Conservation (phyloP, 164 flowering plant genomes). For the Protea cynaroides region DNA sequence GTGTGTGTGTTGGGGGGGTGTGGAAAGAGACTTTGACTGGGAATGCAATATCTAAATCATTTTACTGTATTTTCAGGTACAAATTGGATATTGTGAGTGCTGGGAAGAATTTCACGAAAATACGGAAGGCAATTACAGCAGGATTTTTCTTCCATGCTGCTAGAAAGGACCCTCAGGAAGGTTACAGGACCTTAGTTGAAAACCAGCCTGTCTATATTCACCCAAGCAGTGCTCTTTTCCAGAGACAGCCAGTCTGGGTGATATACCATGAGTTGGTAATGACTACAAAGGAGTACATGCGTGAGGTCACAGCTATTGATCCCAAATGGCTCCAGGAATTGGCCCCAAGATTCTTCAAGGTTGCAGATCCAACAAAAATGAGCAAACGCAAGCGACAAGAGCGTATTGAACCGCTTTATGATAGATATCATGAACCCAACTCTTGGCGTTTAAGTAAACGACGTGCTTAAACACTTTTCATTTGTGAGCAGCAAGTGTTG, state of each 20-base stretch:
- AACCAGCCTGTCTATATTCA: slow-evolving; percentile 87
- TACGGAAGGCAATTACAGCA: slow-evolving; percentile 77
- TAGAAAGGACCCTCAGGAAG: slow-evolving; percentile 84
- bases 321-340: slow-evolving; percentile 89
- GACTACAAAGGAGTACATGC: slow-evolving; percentile 94
- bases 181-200: slow-evolving; percentile 85
- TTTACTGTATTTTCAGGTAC: slow-evolving; percentile 39
- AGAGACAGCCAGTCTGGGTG: slow-evolving; percentile 87
- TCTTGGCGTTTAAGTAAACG: slow-evolving; percentile 88
- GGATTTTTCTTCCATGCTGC: slow-evolving; percentile 88
- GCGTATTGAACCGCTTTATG: slow-evolving; percentile 81
- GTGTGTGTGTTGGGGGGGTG: too few species aligned
- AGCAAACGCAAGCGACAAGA: slow-evolving; percentile 91
- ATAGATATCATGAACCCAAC: slow-evolving; percentile 84
- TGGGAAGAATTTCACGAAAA: slow-evolving; percentile 74
- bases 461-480: slow-evolving; percentile 37
- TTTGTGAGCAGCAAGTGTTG: too few species aligned
- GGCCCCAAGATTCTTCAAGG: slow-evolving; percentile 84
- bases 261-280: slow-evolving; percentile 86
- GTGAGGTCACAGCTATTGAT: slow-evolving; percentile 73
- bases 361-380: slow-evolving; percentile 81
- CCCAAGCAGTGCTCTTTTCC: slow-evolving; percentile 88
- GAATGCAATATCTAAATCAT: background rate
- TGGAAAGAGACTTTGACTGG: background rate
- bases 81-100: slow-evolving; percentile 75